Conservation (phyloP, 106 monocot species). For the Narthecium ossifragum region DNA sequence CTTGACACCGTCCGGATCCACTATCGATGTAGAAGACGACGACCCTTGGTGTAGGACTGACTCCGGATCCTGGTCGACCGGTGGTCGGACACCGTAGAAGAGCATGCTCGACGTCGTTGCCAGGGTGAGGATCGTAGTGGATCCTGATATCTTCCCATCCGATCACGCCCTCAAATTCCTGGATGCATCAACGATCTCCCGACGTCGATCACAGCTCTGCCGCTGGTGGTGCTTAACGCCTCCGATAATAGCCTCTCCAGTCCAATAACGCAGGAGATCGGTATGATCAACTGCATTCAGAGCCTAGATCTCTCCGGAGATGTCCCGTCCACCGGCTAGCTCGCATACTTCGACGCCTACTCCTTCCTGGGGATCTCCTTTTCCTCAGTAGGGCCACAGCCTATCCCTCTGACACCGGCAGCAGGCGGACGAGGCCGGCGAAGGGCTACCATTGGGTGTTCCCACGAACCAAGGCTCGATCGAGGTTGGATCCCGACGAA, state of each 20-base stretch:
- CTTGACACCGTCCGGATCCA: no score
- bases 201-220: constrained; percentile 21
- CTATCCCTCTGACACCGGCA: neutral
- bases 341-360: constrained; percentile 46
- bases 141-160: constrained; percentile 25
- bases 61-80: no score
- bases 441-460: constrained; percentile 21
- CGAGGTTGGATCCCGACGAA: no score
- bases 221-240: constrained; percentile 51
- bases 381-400: neutral
- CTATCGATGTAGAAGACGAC: no score
- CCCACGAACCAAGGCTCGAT: no score
- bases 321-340: constrained; percentile 45
- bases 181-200: constrained; percentile 62
- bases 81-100: no score
- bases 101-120: no score
- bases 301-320: constrained; percentile 48
- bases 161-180: constrained; percentile 34
- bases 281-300: constrained; percentile 36
- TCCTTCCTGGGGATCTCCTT: constrained; percentile 55
- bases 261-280: constrained; percentile 44
- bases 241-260: constrained; percentile 58
- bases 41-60: no score
- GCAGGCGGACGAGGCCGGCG: no score
- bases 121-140: no score